These are phyloP conservation scores for Ricinus communis DNA, from an alignment of 345 rosid genomes.

Conservation along the genomic window DNA sequence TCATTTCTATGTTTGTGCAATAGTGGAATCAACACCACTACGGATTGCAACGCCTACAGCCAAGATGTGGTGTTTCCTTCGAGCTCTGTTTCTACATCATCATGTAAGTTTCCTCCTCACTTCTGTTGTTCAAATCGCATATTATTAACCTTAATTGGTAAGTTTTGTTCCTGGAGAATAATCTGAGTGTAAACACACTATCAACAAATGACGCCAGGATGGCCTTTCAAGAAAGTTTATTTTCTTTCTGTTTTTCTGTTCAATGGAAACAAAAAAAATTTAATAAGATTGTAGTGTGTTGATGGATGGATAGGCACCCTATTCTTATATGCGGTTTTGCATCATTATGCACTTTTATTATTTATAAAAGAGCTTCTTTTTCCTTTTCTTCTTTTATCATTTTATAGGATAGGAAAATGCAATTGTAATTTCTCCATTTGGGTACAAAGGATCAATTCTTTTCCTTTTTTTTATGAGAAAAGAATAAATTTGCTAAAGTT, in stretches of 20 bases:
- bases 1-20: slow-evolving; percentile 42
- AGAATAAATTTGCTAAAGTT: too few species aligned
- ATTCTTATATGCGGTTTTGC: slow-evolving; percentile 5
- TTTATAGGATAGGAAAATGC: too few species aligned
- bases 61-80: slow-evolving; percentile 12
- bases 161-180: background rate
- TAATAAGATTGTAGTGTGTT: background rate
- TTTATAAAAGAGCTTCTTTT: too few species aligned
- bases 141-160: background rate
- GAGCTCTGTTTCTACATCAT: slow-evolving; percentile 16
- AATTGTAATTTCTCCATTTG: too few species aligned
- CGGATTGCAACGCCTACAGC: slow-evolving; percentile 32
- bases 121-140: background rate
- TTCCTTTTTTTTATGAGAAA: too few species aligned
- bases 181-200: too few species aligned
- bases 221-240: background rate
- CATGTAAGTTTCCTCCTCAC: slow-evolving; percentile 18
- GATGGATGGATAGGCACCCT: background rate
- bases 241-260: background rate
- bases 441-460: too few species aligned
- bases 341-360: background rate
- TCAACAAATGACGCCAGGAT: too few species aligned
- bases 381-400: too few species aligned
- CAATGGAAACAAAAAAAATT: background rate
- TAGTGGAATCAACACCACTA: slow-evolving; percentile 33